Evolutionary conservation across 2,329 filamentous ascomycete genomes (phyloP).

Genomic region (Trichoderma sp.): DNA sequence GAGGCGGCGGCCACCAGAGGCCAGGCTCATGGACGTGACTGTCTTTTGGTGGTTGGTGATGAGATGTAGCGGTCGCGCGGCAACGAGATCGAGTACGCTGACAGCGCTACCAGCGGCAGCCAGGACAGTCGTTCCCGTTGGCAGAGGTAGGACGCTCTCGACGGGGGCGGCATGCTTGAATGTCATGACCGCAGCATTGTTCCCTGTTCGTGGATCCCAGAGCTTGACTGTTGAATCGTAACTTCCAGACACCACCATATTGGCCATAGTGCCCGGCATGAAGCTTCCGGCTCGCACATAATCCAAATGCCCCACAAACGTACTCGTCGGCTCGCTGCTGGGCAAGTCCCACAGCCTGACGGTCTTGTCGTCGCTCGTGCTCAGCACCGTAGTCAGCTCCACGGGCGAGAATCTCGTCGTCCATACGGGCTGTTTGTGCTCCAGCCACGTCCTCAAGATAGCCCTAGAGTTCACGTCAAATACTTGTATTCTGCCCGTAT

Average conservation of each 20-base stretch:
- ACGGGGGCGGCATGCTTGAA: conserved; percentile 92
- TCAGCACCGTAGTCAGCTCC: conserved; percentile 84
- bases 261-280: conserved; percentile 70
- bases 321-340: conserved; percentile 68
- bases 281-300: conserved; percentile 88
- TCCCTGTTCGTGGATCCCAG: conserved; percentile 82
- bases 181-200: conserved; percentile 69
- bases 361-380: conserved; percentile 86
- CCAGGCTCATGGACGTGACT: conserved; percentile 80
- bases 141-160: conserved; percentile 82
- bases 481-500: conserved; percentile 87
- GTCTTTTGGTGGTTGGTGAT: conserved; percentile 97
- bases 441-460: conserved; percentile 91
- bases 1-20: conserved; percentile 75
- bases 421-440: conserved; percentile 94
- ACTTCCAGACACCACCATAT: conserved; percentile 81
- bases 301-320: conserved; percentile 83
- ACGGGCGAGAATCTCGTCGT: conserved; percentile 85
- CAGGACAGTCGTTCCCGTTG: conserved; percentile 80
- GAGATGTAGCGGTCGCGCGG: conserved; percentile 79
- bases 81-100: conserved; percentile 87
- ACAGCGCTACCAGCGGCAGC: conserved; percentile 83
- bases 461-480: conserved; percentile 87
- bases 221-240: conserved; percentile 92
- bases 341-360: conserved; percentile 94